Base-by-base conservation (phyloP, 2,329 filamentous ascomycete species). In the Lasiodiplodia sp. region DNA sequence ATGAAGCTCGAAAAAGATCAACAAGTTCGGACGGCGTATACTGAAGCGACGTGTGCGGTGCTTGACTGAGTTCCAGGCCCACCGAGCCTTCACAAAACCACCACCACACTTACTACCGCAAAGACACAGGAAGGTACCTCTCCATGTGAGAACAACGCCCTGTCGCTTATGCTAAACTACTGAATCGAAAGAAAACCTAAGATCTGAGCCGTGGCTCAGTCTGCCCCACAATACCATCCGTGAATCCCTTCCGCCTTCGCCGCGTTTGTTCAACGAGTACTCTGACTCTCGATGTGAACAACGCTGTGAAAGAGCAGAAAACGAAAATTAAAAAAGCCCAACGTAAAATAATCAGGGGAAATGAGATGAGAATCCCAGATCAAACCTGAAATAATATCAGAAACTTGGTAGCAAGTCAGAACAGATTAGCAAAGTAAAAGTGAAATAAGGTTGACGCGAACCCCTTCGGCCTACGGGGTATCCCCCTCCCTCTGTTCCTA, bases 1-100 rank as follows among this genome's bases (percentile, higher is more conserved):
- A 64, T 64, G 60, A 31, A 51, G 25, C 44, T 38, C 28, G 25
- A 64, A 52, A 64, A 64, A 37, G 44, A 52, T 47, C 37, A 31
- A 11, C 37, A 31, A 11, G 23, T 40, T 40, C 31, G 11, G n/a
- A n/a, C n/a, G 7, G 8, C 7, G 16, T 47, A 21, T 47, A 18
- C 40, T 40, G 38, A 40, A 14, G 40, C n/a, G 40, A 47, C 2
- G 5, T 47, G 40, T 47, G 40, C 40, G 40, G 6, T 16, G n/a
- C 18, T n/a, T 47, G 8, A 25, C 21, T 52, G 49, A 52, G 49
- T 47, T 47, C 18, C 5, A 47, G 7, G 31, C 31, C 8, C 8
- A 47, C 18, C 40, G 18, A n/a, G 16, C 40, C 40, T n/a, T 18
- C 40, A 44, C 40, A 44, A 16, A 44, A n/a, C 40, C 40, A 44